phyloP scores from a whole-genome alignment of 257 asterid species.

The Rhazya stricta region DNA sequence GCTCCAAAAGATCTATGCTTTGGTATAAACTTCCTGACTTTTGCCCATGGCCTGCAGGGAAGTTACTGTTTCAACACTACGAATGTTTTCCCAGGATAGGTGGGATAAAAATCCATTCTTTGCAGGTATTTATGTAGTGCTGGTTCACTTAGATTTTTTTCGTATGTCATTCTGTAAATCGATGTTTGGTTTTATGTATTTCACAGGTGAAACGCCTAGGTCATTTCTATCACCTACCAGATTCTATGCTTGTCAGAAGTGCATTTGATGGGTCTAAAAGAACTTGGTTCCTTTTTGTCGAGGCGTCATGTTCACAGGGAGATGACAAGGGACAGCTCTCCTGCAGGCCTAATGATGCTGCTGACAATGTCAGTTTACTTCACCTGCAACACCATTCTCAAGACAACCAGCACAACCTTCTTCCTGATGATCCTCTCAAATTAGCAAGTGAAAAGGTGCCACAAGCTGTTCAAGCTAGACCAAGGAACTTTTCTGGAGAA shows the following conservation, averaged over 20 bases:
- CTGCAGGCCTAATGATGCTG: conserved; percentile 6
- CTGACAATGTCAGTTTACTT: conserved; percentile 16
- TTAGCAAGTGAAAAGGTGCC: conserved; percentile 8
- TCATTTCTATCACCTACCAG: conserved; percentile 52
- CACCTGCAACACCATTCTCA: conserved; percentile 8
- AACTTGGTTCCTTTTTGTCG: conserved; percentile 46
- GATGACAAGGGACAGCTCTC: conserved; percentile 8
- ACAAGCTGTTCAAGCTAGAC: conserved; percentile 3
- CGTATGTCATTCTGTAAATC: conserved; percentile 6
- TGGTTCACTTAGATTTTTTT: neutral
- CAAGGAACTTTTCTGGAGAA: conserved; percentile 5
- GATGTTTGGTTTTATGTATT: conserved; percentile 11
- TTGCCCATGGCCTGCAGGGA: conserved; percentile 40
- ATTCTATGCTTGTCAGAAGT: conserved; percentile 45
- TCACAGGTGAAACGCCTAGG: conserved; percentile 48
- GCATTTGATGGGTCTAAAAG: conserved; percentile 36
- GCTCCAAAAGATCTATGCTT: neutral
- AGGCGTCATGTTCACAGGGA: conserved; percentile 26
- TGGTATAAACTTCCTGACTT: neutral
- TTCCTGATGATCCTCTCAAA: conserved; percentile 13
- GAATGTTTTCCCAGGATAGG: conserved; percentile 45
- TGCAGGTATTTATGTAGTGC: conserved; percentile 47
- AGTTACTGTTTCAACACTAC: conserved; percentile 42
- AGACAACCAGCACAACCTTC: conserved; percentile 6
- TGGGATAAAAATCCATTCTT: conserved; percentile 37